Evolutionary conservation across 495 filamentous ascomycete genomes (phyloP).

Genomic region (Hypoxylon fragiforme): DNA sequence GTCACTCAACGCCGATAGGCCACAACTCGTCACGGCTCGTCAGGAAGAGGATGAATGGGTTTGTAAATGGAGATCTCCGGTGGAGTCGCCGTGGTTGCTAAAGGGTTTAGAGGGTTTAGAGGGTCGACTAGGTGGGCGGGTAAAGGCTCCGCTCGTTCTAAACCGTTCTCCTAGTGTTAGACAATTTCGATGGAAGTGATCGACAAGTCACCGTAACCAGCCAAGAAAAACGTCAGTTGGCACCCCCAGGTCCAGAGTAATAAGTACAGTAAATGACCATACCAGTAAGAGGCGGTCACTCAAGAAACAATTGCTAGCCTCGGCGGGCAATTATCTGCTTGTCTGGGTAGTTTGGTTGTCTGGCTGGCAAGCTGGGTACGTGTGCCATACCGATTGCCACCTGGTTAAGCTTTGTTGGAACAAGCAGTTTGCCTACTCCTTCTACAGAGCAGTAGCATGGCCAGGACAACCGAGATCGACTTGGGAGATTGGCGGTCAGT

Average conservation of each 20-base stretch:
- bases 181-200: constrained; percentile 27
- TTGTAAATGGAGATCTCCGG: constrained; percentile 32
- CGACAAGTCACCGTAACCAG: constrained; percentile 27
- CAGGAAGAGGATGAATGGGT: constrained; percentile 31
- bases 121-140: constrained; percentile 34
- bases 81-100: constrained; percentile 32
- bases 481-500: constrained; percentile 35
- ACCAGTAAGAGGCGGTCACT: constrained; percentile 29
- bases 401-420: constrained; percentile 31
- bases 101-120: constrained; percentile 27
- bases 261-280: constrained; percentile 11
- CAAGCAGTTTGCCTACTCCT: constrained; percentile 3
- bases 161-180: constrained; percentile 27
- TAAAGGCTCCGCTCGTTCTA: constrained; percentile 36
- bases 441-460: constrained; percentile 2
- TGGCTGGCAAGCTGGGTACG: constrained; percentile 1
- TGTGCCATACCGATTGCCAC: constrained; percentile 27
- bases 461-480: constrained; percentile 33
- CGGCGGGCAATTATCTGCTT: background rate
- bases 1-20: constrained; percentile 23
- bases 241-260: constrained; percentile 20
- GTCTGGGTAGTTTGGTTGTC: too few relatives aligned
- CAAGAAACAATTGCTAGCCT: constrained; percentile 4
- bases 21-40: constrained; percentile 34
- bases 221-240: constrained; percentile 35